Evolutionary conservation across 202 grass and related monocot species (phyloP).

Genomic region (Schoenoplectus tabernaemontani): DNA sequence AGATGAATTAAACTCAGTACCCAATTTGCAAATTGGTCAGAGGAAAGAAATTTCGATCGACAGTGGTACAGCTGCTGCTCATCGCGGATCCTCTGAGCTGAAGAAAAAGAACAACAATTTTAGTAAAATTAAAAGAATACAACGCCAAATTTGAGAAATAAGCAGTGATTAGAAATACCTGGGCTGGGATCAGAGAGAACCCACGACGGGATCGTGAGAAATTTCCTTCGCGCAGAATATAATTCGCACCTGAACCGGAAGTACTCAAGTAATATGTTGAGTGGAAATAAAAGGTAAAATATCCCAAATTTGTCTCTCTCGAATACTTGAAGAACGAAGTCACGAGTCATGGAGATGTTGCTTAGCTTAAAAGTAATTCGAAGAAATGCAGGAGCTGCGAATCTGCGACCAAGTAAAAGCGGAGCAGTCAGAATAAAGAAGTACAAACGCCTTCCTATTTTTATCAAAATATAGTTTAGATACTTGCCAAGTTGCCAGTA

Average conservation of each 20-base stretch:
- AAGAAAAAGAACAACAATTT: background rate
- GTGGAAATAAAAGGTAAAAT: background rate
- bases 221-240: too few relatives aligned
- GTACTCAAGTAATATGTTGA: too few relatives aligned
- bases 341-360: background rate
- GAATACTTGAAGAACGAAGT: background rate
- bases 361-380: too few relatives aligned
- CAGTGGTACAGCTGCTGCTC: conserved; percentile 14
- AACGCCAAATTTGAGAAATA: conserved; percentile 21
- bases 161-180: conserved; percentile 21
- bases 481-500: too few relatives aligned
- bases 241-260: too few relatives aligned
- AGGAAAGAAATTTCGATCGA: conserved; percentile 59
- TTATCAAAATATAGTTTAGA: too few relatives aligned
- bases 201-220: conserved; percentile 14
- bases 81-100: conserved; percentile 19
- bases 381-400: too few relatives aligned
- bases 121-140: conserved; percentile 3
- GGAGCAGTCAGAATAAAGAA: too few relatives aligned
- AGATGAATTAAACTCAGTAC: conserved; percentile 23
- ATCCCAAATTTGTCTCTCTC: background rate
- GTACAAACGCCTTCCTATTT: too few relatives aligned
- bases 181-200: conserved; percentile 28
- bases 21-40: conserved; percentile 83
- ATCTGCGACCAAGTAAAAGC: too few relatives aligned